A percentile compares a stretch with the other conserved stretches of the same genome.
Conservation (phyloP, 1,284 basidiomycete genomes). For the Ceratobasidium sp. region DNA sequence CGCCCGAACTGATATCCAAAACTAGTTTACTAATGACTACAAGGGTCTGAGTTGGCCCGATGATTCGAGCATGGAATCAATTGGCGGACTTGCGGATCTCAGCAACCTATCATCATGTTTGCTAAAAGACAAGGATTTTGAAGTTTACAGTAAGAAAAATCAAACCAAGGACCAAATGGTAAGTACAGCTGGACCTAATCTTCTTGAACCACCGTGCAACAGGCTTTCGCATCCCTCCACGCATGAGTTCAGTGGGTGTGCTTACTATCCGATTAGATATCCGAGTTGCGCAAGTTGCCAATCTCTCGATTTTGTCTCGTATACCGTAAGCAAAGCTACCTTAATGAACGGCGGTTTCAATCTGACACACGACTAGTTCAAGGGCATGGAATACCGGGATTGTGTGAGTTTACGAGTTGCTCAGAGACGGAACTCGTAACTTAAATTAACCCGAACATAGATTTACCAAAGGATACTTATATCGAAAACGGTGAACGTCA, state of each 20-base stretch:
- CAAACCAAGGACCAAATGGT: neutral
- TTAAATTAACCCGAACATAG: neutral
- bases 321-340: neutral
- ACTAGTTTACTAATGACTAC: slow-evolving; percentile 12
- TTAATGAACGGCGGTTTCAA: neutral
- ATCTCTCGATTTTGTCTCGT: neutral
- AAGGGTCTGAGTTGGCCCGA: neutral
- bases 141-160: neutral
- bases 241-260: neutral
- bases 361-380: neutral
- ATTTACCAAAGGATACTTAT: neutral
- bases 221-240: too few relatives aligned
- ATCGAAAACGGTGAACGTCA: neutral
- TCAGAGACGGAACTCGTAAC: neutral
- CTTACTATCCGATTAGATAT: neutral
- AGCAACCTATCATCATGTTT: neutral
- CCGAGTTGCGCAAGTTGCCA: neutral
- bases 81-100: neutral
- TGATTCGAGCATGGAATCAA: neutral
- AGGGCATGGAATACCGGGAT: neutral
- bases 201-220: too few relatives aligned
- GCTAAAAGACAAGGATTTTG: neutral
- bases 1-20: neutral
- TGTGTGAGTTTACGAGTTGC: neutral
- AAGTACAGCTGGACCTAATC: neutral